These are phyloP conservation scores for Aplosporella prunicola DNA, from an alignment of 2,329 filamentous ascomycete genomes.

Conservation along the genomic window DNA sequence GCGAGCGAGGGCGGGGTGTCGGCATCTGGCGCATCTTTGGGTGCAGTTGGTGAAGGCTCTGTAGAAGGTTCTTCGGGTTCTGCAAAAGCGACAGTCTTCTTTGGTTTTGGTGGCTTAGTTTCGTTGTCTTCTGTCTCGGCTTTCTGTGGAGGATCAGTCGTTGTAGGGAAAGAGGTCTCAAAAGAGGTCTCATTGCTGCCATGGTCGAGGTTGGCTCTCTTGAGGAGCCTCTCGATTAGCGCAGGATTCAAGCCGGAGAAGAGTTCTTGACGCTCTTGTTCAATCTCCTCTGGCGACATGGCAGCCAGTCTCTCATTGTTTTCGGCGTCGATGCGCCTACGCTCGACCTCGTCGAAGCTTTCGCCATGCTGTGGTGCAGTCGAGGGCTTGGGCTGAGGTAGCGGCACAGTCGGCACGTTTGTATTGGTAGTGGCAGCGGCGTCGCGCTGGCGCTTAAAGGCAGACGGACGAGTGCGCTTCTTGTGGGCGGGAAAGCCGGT, in stretches of 20 bases:
- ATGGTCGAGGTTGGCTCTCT: conserved; percentile 67
- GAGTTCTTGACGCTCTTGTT: conserved; percentile 70
- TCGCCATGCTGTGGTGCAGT: not conserved
- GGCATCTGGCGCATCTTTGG: not conserved
- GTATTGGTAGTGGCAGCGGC: conserved; percentile 8
- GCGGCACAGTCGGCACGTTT: not conserved
- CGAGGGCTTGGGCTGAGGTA: not conserved
- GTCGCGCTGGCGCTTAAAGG: conserved; percentile 64
- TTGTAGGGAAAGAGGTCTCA: conserved; percentile 10
- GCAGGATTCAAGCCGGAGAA: conserved; percentile 65
- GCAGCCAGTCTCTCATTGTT: conserved; percentile 62
- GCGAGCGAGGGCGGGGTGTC: not conserved
- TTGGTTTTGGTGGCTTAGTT: conserved; percentile 11
- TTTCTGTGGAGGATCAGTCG: conserved; percentile 14
- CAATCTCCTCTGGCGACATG: conserved; percentile 78
- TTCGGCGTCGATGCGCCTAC: conserved; percentile 67
- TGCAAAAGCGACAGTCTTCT: conserved; percentile 28
- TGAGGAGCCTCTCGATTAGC: conserved; percentile 67
- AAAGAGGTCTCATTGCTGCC: conserved; percentile 36
- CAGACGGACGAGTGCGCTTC: conserved; percentile 61
- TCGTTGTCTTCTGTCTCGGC: not conserved
- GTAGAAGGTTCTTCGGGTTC: not conserved
- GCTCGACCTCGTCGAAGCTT: conserved; percentile 47
- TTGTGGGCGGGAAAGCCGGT: conserved; percentile 86
- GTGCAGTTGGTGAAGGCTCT: not conserved